Conservation (phyloP, 1,284 basidiomycete species). For the Leccinum solheimii region DNA sequence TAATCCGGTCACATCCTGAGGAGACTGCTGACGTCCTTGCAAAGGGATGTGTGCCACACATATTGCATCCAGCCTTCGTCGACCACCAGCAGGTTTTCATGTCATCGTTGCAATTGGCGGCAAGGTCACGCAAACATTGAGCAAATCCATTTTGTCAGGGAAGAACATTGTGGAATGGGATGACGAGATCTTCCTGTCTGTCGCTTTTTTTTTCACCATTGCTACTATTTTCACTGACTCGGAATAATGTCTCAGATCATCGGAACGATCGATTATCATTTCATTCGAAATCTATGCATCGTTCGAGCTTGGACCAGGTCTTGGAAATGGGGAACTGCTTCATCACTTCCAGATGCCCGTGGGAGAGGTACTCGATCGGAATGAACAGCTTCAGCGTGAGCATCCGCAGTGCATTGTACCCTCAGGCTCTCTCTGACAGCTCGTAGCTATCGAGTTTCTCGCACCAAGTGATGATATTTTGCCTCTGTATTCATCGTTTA, state of each 20-base stretch:
- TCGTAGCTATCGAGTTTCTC: background rate
- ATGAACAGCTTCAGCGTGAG: background rate
- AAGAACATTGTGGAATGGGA: background rate
- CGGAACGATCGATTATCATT: background rate
- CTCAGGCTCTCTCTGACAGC: background rate
- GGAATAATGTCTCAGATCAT: background rate
- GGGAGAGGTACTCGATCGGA: background rate
- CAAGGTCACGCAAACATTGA: background rate
- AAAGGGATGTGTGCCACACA: background rate
- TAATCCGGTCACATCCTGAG: background rate
- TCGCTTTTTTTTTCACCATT: background rate
- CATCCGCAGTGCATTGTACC: background rate
- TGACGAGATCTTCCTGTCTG: background rate
- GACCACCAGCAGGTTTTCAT: background rate
- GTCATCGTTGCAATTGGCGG: background rate
- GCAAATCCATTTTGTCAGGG: background rate
- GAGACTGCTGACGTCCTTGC: background rate
- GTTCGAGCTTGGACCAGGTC: background rate
- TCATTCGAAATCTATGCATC: background rate
- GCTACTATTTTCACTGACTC: background rate
- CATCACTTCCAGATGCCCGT: background rate
- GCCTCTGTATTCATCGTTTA: background rate
- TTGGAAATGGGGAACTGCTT: background rate
- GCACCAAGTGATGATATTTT: background rate
- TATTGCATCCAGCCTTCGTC: background rate